phyloP scores from a whole-genome alignment of 148 eudicot genomes.

The Chenopodium album region DNA sequence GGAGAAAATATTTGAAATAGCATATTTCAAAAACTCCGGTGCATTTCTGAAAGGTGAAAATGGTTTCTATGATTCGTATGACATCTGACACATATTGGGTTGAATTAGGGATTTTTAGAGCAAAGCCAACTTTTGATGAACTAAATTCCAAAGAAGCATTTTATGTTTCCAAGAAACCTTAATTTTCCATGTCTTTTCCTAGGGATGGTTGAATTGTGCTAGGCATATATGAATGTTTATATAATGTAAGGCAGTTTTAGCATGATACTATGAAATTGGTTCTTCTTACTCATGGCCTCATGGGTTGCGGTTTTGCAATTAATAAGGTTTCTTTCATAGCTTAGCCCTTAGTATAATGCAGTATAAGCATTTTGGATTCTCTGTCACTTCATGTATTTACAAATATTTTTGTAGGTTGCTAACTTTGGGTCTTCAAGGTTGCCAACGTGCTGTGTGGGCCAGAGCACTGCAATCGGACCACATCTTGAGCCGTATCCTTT shows the following conservation, averaged over 20 bases:
- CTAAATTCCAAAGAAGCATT: too few species aligned
- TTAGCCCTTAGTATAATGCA: neutral
- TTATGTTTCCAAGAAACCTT: too few species aligned
- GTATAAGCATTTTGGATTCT: neutral
- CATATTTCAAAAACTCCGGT: too few species aligned
- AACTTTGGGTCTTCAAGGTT: constrained; percentile 76
- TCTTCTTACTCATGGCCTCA: neutral
- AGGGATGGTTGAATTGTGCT: neutral
- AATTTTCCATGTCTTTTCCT: too few species aligned
- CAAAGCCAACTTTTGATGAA: too few species aligned
- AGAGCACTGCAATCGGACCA: constrained; percentile 67
- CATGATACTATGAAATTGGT: neutral
- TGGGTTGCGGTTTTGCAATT: neutral
- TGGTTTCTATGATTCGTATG: too few species aligned
- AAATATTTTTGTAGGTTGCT: constrained; percentile 48
- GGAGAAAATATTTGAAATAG: too few species aligned
- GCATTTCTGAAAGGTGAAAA: too few species aligned
- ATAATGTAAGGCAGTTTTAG: neutral
- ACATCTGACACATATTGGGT: too few species aligned
- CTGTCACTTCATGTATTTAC: neutral
- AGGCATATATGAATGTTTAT: neutral
- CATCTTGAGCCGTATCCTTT: constrained; percentile 65
- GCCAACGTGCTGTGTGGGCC: constrained; percentile 64
- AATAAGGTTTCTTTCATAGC: neutral
- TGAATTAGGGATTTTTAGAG: too few species aligned